phyloP scores from a whole-genome alignment of 1,139 yeast species.

The Hyphopichia burtonii region DNA sequence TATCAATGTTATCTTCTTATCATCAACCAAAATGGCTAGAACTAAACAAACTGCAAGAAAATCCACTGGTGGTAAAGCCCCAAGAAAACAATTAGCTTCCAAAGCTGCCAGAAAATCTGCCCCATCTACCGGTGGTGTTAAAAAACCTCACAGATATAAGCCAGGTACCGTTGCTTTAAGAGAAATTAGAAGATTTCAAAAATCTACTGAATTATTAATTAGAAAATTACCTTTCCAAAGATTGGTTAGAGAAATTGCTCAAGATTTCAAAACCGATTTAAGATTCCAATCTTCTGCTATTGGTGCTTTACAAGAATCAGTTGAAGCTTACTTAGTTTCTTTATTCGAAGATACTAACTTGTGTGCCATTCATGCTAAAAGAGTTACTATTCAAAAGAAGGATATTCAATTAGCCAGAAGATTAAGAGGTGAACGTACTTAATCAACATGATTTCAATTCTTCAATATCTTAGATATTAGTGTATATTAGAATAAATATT shows the following conservation, averaged over 20 bases:
- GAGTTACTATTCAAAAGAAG: constrained; percentile 99
- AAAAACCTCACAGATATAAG: constrained; percentile 99
- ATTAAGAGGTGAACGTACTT: constrained; percentile 96
- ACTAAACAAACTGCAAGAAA: constrained; percentile 98
- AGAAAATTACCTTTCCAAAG: constrained; percentile 99
- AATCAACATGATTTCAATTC: constrained; percentile 13
- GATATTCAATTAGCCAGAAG: constrained; percentile 99
- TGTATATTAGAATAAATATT: constrained; percentile 4
- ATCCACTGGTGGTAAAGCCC: constrained; percentile 99
- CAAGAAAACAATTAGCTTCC: constrained; percentile 98
- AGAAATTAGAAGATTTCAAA: constrained; percentile 99
- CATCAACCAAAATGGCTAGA: constrained; percentile 75
- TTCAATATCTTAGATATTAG: constrained; percentile 1
- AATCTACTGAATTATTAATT: constrained; percentile 93
- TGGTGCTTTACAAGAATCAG: constrained; percentile 98
- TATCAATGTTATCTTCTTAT: background rate
- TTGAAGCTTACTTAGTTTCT: constrained; percentile 92
- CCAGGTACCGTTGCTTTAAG: constrained; percentile 99
- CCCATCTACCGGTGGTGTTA: constrained; percentile 97
- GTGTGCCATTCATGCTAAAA: constrained; percentile 99
- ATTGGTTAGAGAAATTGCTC: constrained; percentile 97
- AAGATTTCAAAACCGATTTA: constrained; percentile 96
- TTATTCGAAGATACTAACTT: constrained; percentile 95
- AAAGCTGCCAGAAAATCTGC: constrained; percentile 99
- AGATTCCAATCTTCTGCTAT: constrained; percentile 99